phyloP scores from a whole-genome alignment of 78 protist species.

The Parvularia atlantis region DNA sequence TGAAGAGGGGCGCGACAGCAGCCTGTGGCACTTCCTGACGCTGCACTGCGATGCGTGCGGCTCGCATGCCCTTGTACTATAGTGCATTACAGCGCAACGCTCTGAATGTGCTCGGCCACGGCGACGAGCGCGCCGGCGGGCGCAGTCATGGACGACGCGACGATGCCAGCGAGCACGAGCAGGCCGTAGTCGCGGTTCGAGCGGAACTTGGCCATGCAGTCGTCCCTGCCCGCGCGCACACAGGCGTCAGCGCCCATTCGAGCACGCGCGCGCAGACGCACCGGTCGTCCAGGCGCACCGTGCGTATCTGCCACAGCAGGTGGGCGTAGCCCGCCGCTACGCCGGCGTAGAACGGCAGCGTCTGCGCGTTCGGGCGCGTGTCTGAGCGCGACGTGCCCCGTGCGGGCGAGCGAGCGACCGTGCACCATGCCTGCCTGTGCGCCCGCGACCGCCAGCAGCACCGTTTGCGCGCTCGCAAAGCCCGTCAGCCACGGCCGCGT shows the following conservation, averaged over 20 bases:
- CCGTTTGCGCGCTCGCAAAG: not conserved
- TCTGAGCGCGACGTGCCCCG: not conserved
- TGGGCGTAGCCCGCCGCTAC: conserved; percentile 28
- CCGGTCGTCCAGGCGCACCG: conserved; percentile 34
- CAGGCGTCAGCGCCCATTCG: too few species aligned
- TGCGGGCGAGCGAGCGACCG: conserved; percentile 12
- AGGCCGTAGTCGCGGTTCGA: not conserved
- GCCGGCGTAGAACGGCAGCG: conserved; percentile 8
- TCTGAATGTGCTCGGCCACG: too few species aligned
- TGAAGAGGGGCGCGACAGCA: conserved; percentile 2
- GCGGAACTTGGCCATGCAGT: conserved; percentile 3
- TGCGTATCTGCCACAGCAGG: conserved; percentile 54
- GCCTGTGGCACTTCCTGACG: too few species aligned
- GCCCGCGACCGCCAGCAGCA: not conserved
- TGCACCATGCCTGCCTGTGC: not conserved
- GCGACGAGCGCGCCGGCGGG: too few species aligned
- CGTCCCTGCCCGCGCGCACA: too few species aligned
- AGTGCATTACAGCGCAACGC: too few species aligned
- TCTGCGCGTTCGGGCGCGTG: not conserved
- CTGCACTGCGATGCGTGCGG: too few species aligned
- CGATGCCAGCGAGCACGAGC: not conserved
- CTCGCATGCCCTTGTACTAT: too few species aligned
- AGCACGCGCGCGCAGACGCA: too few species aligned
- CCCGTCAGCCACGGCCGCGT: not conserved
- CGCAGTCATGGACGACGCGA: too few species aligned